A percentile compares a stretch with the other conserved stretches of the same genome.
Conservation (phyloP, 2,329 filamentous ascomycete genomes). For the Neofusicoccum laricinum region DNA sequence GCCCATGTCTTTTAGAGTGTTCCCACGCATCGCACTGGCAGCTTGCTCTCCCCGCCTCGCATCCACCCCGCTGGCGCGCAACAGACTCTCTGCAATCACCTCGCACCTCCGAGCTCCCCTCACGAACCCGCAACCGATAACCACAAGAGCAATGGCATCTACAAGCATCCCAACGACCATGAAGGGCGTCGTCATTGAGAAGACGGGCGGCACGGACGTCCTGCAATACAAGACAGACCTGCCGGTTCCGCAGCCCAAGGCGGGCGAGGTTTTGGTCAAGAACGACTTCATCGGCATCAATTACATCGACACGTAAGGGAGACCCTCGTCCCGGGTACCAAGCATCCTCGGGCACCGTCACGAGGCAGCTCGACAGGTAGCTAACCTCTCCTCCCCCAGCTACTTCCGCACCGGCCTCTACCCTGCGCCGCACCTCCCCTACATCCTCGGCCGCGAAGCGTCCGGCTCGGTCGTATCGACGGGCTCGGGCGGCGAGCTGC, state of each 20-base stretch:
- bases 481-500: conserved; percentile 62
- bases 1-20: background rate
- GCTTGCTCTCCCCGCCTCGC: background rate
- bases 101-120: background rate
- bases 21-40: conserved; percentile 4
- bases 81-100: background rate
- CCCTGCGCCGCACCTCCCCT: conserved; percentile 63
- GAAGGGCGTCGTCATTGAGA: conserved; percentile 70
- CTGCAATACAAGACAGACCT: conserved; percentile 68
- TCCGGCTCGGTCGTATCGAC: conserved; percentile 67
- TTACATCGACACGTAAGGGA: conserved; percentile 73
- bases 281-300: conserved; percentile 81
- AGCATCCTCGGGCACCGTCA: background rate
- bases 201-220: conserved; percentile 70
- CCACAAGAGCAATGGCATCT: conserved; percentile 37
- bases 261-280: conserved; percentile 74
- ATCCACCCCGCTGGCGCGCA: background rate
- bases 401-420: conserved; percentile 90
- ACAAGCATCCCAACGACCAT: conserved; percentile 61
- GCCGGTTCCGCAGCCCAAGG: conserved; percentile 64
- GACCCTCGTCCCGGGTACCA: background rate
- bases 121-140: background rate
- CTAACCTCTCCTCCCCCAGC: conserved; percentile 29
- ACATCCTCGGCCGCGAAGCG: conserved; percentile 77
- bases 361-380: too few relatives aligned